These are phyloP conservation scores for Canariomyces notabilis DNA, from an alignment of 2,329 filamentous ascomycete genomes.

Conservation along the genomic window DNA sequence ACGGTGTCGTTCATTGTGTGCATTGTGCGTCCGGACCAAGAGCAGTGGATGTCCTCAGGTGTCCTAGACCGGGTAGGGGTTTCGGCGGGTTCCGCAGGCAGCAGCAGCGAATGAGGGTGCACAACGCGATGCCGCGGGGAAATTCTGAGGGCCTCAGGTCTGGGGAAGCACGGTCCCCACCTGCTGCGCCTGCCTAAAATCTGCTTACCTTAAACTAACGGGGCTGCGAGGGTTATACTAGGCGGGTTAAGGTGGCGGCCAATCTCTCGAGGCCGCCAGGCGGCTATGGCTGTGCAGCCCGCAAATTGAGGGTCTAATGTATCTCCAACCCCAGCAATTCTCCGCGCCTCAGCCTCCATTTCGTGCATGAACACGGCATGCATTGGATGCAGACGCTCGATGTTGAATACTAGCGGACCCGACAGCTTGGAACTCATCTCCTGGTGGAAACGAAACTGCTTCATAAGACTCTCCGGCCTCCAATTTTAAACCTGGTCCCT, in stretches of 20 bases:
- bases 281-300: constrained; percentile 17
- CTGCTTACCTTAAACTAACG: neutral
- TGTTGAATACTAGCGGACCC: neutral
- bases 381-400: constrained; percentile 3
- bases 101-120: constrained; percentile 13
- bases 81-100: constrained; percentile 12
- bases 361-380: constrained; percentile 4
- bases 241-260: constrained; percentile 13
- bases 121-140: constrained; percentile 14
- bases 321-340: neutral
- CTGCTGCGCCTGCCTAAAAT: constrained; percentile 1
- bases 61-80: no score
- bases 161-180: neutral
- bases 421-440: constrained; percentile 7
- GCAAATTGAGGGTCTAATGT: neutral
- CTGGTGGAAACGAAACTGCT: neutral
- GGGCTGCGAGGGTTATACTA: neutral
- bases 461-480: neutral
- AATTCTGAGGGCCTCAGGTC: constrained; percentile 9
- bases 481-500: neutral
- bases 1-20: neutral
- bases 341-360: constrained; percentile 4
- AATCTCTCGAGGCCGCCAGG: constrained; percentile 15
- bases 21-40: no score
- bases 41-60: no score